Evolutionary conservation across 2,329 filamentous ascomycete species (phyloP).

Genomic region (Neofusicoccum parvum): DNA sequence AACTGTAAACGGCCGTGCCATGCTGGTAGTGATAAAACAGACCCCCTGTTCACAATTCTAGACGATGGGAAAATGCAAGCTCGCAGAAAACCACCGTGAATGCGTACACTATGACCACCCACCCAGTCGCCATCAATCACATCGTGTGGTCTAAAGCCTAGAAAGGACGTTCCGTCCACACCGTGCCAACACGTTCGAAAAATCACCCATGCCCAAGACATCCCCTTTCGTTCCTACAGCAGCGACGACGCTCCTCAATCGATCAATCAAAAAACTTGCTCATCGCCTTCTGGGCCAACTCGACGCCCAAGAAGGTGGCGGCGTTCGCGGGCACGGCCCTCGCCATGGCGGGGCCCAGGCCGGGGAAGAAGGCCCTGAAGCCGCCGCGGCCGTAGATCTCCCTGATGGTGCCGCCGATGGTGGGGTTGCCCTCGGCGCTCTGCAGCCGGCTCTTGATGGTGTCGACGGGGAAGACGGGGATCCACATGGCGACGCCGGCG

Average conservation of each 20-base stretch:
- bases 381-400: slow-evolving; percentile 84
- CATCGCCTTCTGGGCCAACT: slow-evolving; percentile 82
- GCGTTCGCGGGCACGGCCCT: slow-evolving; percentile 95
- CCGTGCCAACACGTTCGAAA: too few relatives aligned
- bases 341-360: slow-evolving; percentile 88
- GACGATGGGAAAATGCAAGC: too few relatives aligned
- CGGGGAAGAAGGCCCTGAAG: slow-evolving; percentile 92
- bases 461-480: slow-evolving; percentile 95
- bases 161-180: too few relatives aligned
- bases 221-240: not conserved
- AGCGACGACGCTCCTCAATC: too few relatives aligned
- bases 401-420: slow-evolving; percentile 75
- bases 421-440: slow-evolving; percentile 83
- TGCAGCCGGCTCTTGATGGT: slow-evolving; percentile 95
- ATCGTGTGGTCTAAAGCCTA: too few relatives aligned
- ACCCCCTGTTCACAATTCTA: too few relatives aligned
- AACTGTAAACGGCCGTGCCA: not conserved
- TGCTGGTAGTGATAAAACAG: too few relatives aligned
- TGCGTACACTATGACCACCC: not conserved
- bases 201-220: too few relatives aligned
- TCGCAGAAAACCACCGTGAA: not conserved
- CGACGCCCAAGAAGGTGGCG: slow-evolving; percentile 87
- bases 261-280: slow-evolving; percentile 64
- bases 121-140: too few relatives aligned
- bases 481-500: slow-evolving; percentile 98